A percentile compares a stretch with the other conserved stretches of the same genome.
These are phyloP conservation scores for Penicillium occitanis DNA, from an alignment of 2,329 filamentous ascomycete genomes.

Conservation along the genomic window DNA sequence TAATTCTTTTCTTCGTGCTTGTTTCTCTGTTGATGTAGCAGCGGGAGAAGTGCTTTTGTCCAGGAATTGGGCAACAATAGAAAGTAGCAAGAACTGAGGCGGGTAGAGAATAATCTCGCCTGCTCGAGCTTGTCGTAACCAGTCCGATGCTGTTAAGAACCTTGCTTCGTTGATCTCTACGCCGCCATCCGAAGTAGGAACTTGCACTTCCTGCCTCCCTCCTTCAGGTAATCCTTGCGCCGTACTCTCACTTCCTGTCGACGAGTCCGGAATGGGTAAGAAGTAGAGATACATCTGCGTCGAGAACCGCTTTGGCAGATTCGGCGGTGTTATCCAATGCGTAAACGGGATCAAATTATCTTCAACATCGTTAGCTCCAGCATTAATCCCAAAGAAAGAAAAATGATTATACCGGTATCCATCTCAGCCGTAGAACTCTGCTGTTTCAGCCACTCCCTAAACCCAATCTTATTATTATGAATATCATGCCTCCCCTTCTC, in stretches of 20 bases:
- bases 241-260: constrained; percentile 23
- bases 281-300: constrained; percentile 98
- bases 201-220: constrained; percentile 60
- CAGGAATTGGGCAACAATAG: constrained; percentile 53
- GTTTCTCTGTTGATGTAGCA: constrained; percentile 26
- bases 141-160: constrained; percentile 69
- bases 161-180: constrained; percentile 71
- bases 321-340: constrained; percentile 80
- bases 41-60: constrained; percentile 35
- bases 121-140: constrained; percentile 63
- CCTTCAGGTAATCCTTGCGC: constrained; percentile 39
- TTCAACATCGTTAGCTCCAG: constrained; percentile 28
- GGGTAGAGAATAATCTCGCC: constrained; percentile 83
- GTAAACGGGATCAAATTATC: constrained; percentile 78
- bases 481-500: constrained; percentile 67
- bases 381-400: no score
- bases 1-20: constrained; percentile 46
- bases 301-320: constrained; percentile 73
- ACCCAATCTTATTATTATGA: constrained; percentile 64
- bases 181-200: constrained; percentile 69
- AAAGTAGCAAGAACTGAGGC: constrained; percentile 70
- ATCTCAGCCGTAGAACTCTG: constrained; percentile 38
- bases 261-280: constrained; percentile 60
- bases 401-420: constrained; percentile 56
- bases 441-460: constrained; percentile 62